These are phyloP conservation scores for Eremothecium gossypii DNA, from an alignment of 1,139 yeast species.

Conservation along the genomic window DNA sequence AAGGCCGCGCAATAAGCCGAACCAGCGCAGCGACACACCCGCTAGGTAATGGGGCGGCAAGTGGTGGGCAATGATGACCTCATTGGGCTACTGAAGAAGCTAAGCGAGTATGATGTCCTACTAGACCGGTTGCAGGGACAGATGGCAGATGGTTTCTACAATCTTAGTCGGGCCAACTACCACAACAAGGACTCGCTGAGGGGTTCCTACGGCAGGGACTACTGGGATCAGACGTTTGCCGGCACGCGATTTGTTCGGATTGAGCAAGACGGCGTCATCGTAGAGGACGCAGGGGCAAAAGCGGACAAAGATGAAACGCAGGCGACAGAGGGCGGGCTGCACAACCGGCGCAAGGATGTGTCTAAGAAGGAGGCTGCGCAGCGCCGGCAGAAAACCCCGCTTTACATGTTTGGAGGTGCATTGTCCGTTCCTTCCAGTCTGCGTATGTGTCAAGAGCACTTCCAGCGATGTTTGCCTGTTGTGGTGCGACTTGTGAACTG, in stretches of 20 bases:
- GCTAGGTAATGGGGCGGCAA: neutral
- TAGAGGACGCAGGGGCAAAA: slow-evolving; percentile 6
- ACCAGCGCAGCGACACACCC: too few species aligned
- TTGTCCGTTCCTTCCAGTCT: slow-evolving; percentile 22
- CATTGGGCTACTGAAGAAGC: slow-evolving; percentile 8
- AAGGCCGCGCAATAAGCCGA: neutral
- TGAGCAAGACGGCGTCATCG: slow-evolving; percentile 3
- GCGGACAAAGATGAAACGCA: slow-evolving; percentile 6
- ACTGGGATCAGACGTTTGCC: slow-evolving; percentile 24
- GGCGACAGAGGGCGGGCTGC: slow-evolving; percentile 6
- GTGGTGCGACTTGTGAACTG: slow-evolving; percentile 19
- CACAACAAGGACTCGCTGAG: slow-evolving; percentile 25
- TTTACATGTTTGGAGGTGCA: slow-evolving; percentile 27
- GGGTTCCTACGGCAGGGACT: slow-evolving; percentile 26
- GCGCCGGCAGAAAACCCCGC: slow-evolving; percentile 15
- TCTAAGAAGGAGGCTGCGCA: slow-evolving; percentile 4
- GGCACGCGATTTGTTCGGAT: slow-evolving; percentile 17
- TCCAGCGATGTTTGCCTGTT: slow-evolving; percentile 18
- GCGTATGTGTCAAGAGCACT: slow-evolving; percentile 22
- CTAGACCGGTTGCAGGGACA: slow-evolving; percentile 23
- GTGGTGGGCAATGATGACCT: slow-evolving; percentile 9
- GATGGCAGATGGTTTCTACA: slow-evolving; percentile 20
- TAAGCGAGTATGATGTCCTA: slow-evolving; percentile 21
- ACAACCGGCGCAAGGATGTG: slow-evolving; percentile 2
- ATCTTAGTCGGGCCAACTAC: slow-evolving; percentile 27